Percentiles rank a stretch among this genome's conserved stretches.
These are phyloP conservation scores for Cyberlindnera sargentensis DNA, from an alignment of 805 yeast genomes.

Conservation along the genomic window DNA sequence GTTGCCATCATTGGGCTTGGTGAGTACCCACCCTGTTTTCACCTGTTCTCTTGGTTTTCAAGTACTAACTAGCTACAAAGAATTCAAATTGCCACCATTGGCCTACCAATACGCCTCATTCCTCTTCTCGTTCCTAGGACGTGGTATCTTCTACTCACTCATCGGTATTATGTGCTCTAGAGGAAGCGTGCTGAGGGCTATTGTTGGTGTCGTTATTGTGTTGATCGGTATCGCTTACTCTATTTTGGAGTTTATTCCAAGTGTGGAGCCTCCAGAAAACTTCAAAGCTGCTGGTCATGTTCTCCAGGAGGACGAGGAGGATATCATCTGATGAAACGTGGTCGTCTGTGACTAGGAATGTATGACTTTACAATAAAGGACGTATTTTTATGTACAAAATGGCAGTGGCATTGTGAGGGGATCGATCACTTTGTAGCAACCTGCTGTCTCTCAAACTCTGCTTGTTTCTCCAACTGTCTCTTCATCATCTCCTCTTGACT, in stretches of 20 bases:
- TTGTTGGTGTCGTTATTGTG: slow-evolving; percentile 54
- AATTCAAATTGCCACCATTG: slow-evolving; percentile 43
- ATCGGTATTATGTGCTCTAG: slow-evolving; percentile 42
- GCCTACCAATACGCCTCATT: slow-evolving; percentile 59
- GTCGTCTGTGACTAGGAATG: too few species aligned
- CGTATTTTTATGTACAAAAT: too few species aligned
- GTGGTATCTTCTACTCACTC: slow-evolving; percentile 55
- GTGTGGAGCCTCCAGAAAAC: slow-evolving; percentile 74
- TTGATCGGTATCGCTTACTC: slow-evolving; percentile 53
- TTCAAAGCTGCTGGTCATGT: slow-evolving; percentile 54
- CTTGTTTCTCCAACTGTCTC: slow-evolving; percentile 34
- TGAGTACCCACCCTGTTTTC: slow-evolving; percentile 20
- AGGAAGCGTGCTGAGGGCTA: slow-evolving; percentile 47
- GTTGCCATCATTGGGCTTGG: slow-evolving; percentile 43
- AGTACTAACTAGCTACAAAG: slow-evolving; percentile 13
- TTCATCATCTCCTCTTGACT: slow-evolving; percentile 57
- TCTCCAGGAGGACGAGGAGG: slow-evolving; percentile 31
- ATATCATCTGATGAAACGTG: slow-evolving; percentile 15
- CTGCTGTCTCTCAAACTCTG: slow-evolving; percentile 27
- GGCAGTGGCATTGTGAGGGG: not conserved
- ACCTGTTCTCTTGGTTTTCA: not conserved
- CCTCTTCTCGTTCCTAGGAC: slow-evolving; percentile 59
- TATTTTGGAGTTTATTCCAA: slow-evolving; percentile 64
- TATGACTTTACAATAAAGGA: too few species aligned
- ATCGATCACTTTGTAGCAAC: slow-evolving; percentile 5